Conservation (phyloP, 148 eudicot genomes). For the Amaranthus hypochondriacus region DNA sequence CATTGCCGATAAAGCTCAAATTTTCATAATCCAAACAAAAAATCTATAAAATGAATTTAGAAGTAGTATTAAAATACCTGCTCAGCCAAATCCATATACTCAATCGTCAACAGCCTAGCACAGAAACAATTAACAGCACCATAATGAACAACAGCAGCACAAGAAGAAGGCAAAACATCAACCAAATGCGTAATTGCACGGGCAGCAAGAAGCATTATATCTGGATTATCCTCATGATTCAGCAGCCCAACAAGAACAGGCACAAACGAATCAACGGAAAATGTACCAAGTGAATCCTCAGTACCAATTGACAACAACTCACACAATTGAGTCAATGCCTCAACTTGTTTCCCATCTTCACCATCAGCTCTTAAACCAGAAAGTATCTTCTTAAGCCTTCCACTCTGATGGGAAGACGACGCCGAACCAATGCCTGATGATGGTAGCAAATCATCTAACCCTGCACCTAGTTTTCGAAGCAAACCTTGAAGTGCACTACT, state of each 20-base stretch:
- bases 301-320: conserved; percentile 88
- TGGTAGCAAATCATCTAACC: conserved; percentile 87
- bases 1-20: too few species aligned
- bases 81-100: conserved; percentile 98
- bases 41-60: too few species aligned
- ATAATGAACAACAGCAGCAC: conserved; percentile 95
- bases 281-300: conserved; percentile 85
- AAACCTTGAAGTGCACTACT: conserved; percentile 96
- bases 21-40: too few species aligned
- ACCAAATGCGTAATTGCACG: conserved; percentile 87
- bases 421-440: conserved; percentile 70
- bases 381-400: conserved; percentile 82
- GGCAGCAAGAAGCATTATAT: conserved; percentile 93
- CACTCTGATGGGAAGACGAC: conserved; percentile 75
- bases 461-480: conserved; percentile 85
- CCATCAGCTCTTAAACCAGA: conserved; percentile 90
- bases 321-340: conserved; percentile 92
- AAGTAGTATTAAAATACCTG: conserved; percentile 42
- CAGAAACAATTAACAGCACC: conserved; percentile 86
- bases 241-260: conserved; percentile 91
- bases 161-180: conserved; percentile 91
- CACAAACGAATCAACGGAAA: conserved; percentile 86
- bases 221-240: conserved; percentile 90
- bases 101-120: conserved; percentile 82
- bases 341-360: conserved; percentile 91